phyloP scores from a whole-genome alignment of 192 early-diverging fungal species.

The Coemansia biformis region DNA sequence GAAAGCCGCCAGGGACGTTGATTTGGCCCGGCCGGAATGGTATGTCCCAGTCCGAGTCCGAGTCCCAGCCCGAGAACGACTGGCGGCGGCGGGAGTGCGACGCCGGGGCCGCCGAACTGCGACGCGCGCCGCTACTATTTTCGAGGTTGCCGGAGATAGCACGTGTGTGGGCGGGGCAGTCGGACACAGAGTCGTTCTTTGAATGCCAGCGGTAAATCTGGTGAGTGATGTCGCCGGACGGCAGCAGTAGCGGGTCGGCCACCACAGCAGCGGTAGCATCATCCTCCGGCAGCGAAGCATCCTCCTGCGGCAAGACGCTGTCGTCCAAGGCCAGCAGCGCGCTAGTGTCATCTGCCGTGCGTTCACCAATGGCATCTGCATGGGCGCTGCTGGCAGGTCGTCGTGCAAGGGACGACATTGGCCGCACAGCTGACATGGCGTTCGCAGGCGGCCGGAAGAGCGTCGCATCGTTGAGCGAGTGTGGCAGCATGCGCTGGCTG shows the following conservation, averaged over 20 bases:
- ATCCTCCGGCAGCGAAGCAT: constrained; percentile 15
- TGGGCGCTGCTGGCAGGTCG: too few relatives aligned
- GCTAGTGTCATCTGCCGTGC: too few relatives aligned
- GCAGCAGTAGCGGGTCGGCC: constrained; percentile 52
- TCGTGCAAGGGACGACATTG: too few relatives aligned
- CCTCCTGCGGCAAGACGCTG: constrained; percentile 4
- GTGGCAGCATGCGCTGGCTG: background rate
- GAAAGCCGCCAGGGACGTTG: constrained; percentile 83
- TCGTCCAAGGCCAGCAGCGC: too few relatives aligned
- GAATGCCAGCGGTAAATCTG: constrained; percentile 90
- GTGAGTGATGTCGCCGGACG: constrained; percentile 74
- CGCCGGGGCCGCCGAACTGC: constrained; percentile 43
- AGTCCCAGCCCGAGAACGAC: constrained; percentile 48
- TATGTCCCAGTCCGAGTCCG: constrained; percentile 44
- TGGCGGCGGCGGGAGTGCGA: constrained; percentile 28
- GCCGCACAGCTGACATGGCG: too few relatives aligned
- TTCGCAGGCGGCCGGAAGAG: too few relatives aligned
- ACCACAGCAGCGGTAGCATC: constrained; percentile 18
- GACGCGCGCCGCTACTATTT: constrained; percentile 51
- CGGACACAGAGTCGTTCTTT: constrained; percentile 42
- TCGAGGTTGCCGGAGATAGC: constrained; percentile 7
- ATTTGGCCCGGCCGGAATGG: constrained; percentile 34
- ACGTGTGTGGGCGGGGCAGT: too few relatives aligned
- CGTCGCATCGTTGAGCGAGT: constrained; percentile 1
- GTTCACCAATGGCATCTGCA: too few relatives aligned